Evolutionary conservation across 129 eudicot genomes (phyloP), one percentile per base, ranked within the genome.

Genomic region (Scalesia atractyloides): DNA sequence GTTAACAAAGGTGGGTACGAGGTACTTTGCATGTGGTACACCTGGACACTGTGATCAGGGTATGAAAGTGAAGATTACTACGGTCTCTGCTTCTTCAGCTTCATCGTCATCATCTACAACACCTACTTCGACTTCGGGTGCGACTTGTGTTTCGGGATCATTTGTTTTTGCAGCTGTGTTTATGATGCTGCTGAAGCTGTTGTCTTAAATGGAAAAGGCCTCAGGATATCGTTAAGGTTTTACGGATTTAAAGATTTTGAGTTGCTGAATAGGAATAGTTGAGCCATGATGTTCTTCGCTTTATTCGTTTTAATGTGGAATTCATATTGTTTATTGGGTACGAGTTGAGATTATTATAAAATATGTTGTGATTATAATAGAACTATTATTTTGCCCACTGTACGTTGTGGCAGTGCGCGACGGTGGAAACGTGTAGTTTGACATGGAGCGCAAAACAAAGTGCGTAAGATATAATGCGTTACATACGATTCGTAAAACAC

Each of bases 21-120:
- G 95, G 36, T 92, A 85, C 79, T 89, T 92, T 52, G 91, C 92
- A 37, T 92, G 96, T 56, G 96, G 96, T 14, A 92, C 90, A 9
- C n/a, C 87, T 18, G 95, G 98, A 58, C 96, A 92, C 51, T 92
- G 96, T 26, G 86, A 6, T 22, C 77, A 65, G 16, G 98, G 98
- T 4, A 92, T 92, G 98, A 92, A 92, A 83, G 82, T 92, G 7
- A 87, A 87, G 84, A 84, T 92, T 64, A 85, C 86, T 24, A 86
- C 84, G 0, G 87, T 86, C 15, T 78, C 88, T 0, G 85, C 72
- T 33, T 81, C 73, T 3, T 67, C 84, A 0, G 30, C 76, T 67
- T 64, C 80, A 0, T 17, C 81, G 0, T 12, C 91, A 0, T 63
- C 89, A 5, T 49, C 90, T 16, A 5, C 72, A 4, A 14, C 80